phyloP scores from a whole-genome alignment of 805 yeast genomes.

The Huiozyma sinensis region DNA sequence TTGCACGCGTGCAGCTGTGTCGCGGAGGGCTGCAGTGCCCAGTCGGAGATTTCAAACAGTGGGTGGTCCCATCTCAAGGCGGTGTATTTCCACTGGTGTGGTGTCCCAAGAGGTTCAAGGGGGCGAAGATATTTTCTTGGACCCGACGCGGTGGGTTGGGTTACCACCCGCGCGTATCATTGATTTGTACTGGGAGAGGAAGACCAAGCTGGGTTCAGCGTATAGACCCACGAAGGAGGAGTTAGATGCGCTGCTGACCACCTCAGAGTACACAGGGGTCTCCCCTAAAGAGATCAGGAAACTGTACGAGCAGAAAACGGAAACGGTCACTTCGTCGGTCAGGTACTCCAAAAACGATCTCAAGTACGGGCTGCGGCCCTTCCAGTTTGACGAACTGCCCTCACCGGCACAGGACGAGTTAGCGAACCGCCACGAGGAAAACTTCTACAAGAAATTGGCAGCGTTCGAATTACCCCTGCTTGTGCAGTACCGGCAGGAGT shows the following conservation, averaged over 20 bases:
- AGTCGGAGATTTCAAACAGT: no score
- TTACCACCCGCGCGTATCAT: slow-evolving; percentile 54
- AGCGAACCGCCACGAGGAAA: slow-evolving; percentile 60
- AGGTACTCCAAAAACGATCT: not conserved
- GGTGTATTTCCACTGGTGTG: no score
- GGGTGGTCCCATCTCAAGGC: no score
- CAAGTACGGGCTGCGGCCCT: slow-evolving; percentile 22
- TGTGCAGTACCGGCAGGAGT: slow-evolving; percentile 62
- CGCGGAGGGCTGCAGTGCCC: no score
- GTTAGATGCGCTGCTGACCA: slow-evolving; percentile 43
- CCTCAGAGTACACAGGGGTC: slow-evolving; percentile 35
- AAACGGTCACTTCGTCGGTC: not conserved
- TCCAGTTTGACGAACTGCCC: slow-evolving; percentile 55
- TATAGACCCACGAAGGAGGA: slow-evolving; percentile 44
- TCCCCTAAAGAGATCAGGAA: slow-evolving; percentile 24
- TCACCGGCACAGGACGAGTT: slow-evolving; percentile 61
- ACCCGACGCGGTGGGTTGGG: slow-evolving; percentile 63
- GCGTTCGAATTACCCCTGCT: slow-evolving; percentile 89
- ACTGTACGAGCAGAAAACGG: slow-evolving; percentile 20
- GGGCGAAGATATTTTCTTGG: slow-evolving; percentile 31
- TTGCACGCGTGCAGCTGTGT: no score
- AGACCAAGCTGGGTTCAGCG: slow-evolving; percentile 39
- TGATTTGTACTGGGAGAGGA: slow-evolving; percentile 50
- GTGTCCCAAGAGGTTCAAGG: no score
- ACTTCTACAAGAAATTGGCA: slow-evolving; percentile 69